These are phyloP conservation scores for Populus hybrid DNA, from an alignment of 441 rosid species.

Conservation along the genomic window DNA sequence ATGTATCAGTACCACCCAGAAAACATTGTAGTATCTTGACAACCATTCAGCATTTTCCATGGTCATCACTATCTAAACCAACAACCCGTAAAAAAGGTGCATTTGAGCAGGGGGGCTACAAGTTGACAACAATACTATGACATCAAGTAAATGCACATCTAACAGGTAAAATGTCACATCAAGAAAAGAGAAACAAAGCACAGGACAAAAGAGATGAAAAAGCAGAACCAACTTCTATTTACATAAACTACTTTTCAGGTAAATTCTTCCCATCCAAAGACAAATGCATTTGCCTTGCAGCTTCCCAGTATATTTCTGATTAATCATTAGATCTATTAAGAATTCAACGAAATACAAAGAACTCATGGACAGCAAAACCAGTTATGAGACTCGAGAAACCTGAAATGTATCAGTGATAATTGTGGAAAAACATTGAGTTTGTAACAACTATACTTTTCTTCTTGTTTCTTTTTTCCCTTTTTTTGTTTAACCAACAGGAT, in stretches of 20 bases:
- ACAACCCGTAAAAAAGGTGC: slow-evolving; percentile 11
- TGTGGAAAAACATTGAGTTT: not conserved
- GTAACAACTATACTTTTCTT: not conserved
- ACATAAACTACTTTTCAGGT: slow-evolving; percentile 8
- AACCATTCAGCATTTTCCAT: slow-evolving; percentile 3
- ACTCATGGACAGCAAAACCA: not conserved
- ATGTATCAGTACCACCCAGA: not conserved
- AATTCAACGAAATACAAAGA: not conserved
- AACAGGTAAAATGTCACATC: slow-evolving; percentile 24
- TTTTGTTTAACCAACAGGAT: not conserved
- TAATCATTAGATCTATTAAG: not conserved
- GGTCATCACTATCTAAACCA: no score
- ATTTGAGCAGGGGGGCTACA: slow-evolving; percentile 5
- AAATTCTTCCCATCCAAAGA: not conserved
- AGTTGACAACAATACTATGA: slow-evolving; percentile 22
- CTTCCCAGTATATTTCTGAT: not conserved
- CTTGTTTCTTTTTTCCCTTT: not conserved
- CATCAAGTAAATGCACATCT: slow-evolving; percentile 29
- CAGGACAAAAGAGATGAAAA: slow-evolving; percentile 6
- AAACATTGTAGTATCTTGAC: slow-evolving; percentile 3
- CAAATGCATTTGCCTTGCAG: not conserved
- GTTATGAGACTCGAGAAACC: not conserved
- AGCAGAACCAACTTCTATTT: slow-evolving; percentile 11
- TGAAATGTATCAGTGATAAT: not conserved
- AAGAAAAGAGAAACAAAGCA: slow-evolving; percentile 10